A percentile compares a stretch with the other conserved stretches of the same genome.
Conservation (phyloP, 257 asterid genomes). For the Salvia miltiorrhiza region DNA sequence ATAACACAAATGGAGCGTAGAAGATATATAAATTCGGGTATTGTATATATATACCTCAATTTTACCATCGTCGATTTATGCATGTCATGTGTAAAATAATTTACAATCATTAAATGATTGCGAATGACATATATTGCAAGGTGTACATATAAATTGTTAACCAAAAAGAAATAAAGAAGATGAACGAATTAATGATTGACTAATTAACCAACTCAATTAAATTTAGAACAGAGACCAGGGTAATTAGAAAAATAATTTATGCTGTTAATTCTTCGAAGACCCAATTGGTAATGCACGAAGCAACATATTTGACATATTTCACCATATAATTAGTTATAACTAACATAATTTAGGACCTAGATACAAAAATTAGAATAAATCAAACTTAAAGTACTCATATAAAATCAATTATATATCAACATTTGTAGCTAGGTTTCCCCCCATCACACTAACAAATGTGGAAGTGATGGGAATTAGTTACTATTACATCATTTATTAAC, state of each 20-base stretch:
- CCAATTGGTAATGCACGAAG: too few relatives aligned
- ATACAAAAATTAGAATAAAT: neutral
- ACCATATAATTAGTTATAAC: neutral
- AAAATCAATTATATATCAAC: neutral
- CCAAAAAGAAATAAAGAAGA: neutral
- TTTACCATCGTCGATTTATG: too few relatives aligned
- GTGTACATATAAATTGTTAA: neutral
- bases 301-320: neutral
- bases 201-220: neutral
- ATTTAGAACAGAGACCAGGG: neutral
- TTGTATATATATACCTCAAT: too few relatives aligned
- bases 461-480: slow-evolving; percentile 19
- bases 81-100: neutral
- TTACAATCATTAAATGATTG: too few relatives aligned
- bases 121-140: neutral
- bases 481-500: slow-evolving; percentile 13
- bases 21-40: too few relatives aligned
- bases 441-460: slow-evolving; percentile 8
- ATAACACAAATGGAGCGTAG: too few relatives aligned
- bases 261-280: too few relatives aligned
- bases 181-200: neutral
- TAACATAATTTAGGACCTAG: neutral
- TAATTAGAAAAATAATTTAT: neutral
- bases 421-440: neutral
- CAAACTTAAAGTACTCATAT: neutral